Base-by-base conservation (phyloP, 495 filamentous ascomycete species). In the Penicillium flavigenum region DNA sequence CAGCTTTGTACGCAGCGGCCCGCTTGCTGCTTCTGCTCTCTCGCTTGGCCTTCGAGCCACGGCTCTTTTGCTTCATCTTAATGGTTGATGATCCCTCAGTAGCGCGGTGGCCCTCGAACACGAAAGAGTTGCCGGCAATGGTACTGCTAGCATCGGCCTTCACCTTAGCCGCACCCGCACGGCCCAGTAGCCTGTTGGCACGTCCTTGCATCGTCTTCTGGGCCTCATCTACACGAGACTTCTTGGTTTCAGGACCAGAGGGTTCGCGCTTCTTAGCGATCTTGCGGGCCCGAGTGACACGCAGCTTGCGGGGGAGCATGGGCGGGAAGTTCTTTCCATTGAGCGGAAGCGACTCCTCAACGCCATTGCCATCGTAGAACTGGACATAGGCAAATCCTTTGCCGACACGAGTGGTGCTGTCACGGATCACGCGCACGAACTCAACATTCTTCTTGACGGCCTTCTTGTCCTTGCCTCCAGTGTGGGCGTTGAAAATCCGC, bases 371-470 rank as follows among this genome's bases (percentile, higher is more conserved):
- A 62, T 97, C 89, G 82, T 93, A 72, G 71, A 98, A 99, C 64
- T 99, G 95, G 34, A 99, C 92, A 64, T 99, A 99, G 20, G 95
- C 95, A 70, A 99, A 91, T 14, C 95, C 95, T 71, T 99, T 98
- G 46, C 94, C 92, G 46, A 99, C 90, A 34, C 95, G 83, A 20
- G 95, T 98, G 47, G 85, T 86, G 44, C 87, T 76, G 63, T 99
- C 95, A 54, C 95, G 84, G 31, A 96, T 82, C n/a, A 99, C 89
- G 11, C 95, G 87, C 34, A 98, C 95, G 63, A 86, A 93, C 75
- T 99, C 93, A 12, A 99, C 86, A 47, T 81, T 88, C 52, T 95
- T 92, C 55, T 83, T 88, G 50, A 50, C 58, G 3, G 72, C 48
- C 43, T 67, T 63, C 61, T 76, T 69, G 48, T 73, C 67, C 43